Percentiles rank a stretch among this genome's conserved stretches.
phyloP scores from a whole-genome alignment of 2,329 filamentous ascomycete species.

The Ophiocordyceps camponoti-floridani region DNA sequence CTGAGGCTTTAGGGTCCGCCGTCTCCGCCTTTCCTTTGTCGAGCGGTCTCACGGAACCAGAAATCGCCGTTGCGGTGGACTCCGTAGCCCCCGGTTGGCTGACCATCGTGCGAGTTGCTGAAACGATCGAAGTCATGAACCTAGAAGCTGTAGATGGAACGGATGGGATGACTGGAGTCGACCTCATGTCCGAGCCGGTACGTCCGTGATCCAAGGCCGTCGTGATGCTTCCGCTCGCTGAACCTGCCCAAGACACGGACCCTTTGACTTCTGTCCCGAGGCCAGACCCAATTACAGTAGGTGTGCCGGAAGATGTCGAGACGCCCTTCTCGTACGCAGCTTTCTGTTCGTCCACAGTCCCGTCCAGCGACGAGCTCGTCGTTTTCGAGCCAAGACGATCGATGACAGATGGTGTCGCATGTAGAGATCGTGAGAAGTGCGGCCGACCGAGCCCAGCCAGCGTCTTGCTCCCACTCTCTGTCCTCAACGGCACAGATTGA shows the following conservation, averaged over 20 bases:
- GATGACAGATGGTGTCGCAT: background rate
- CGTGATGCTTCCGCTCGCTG: background rate
- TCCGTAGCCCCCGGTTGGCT: background rate
- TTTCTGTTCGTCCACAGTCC: background rate
- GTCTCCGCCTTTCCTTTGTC: background rate
- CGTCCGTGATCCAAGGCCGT: background rate
- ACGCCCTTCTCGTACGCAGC: background rate
- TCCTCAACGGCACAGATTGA: background rate
- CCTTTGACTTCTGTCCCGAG: background rate
- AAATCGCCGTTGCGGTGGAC: background rate
- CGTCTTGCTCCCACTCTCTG: background rate
- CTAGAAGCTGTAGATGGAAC: background rate
- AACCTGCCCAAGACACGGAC: background rate
- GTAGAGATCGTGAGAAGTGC: background rate
- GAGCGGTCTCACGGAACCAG: background rate
- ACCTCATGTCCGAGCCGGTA: background rate
- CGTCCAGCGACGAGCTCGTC: background rate
- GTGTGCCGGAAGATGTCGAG: background rate
- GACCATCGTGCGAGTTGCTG: background rate
- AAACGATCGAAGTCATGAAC: background rate
- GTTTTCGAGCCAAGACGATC: background rate
- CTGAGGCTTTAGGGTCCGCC: background rate
- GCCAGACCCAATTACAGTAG: background rate
- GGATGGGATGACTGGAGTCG: background rate
- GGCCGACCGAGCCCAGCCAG: background rate